Conservation (phyloP, 768 basidiomycete genomes). For the Pisolithus marmoratus region DNA sequence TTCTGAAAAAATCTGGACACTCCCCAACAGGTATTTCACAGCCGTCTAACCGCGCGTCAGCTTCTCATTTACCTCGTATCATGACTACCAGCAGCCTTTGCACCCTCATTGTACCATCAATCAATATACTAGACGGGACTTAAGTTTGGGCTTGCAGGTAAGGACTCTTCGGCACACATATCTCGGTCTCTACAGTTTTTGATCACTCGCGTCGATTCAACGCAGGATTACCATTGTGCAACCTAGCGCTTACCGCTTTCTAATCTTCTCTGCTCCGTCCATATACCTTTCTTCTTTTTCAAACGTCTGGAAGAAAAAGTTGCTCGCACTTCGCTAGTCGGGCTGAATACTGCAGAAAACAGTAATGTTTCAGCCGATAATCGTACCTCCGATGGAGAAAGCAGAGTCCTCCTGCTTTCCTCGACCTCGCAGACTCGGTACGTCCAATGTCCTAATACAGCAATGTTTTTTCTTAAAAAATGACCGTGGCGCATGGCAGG, state of each 20-base stretch:
- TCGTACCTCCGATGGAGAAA: constrained; percentile 65
- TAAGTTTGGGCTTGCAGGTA: constrained; percentile 69
- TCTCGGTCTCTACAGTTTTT: constrained; percentile 14
- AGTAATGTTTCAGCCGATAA: constrained; percentile 70
- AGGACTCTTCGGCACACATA: constrained; percentile 13
- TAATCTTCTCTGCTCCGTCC: constrained; percentile 43
- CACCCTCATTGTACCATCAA: constrained; percentile 77
- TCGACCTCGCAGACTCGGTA: constrained; percentile 92
- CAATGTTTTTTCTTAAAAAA: constrained; percentile 6
- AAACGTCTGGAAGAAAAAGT: constrained; percentile 48
- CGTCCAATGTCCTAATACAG: constrained; percentile 26
- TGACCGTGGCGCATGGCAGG: constrained; percentile 35
- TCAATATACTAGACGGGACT: constrained; percentile 66
- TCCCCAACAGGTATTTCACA: constrained; percentile 39
- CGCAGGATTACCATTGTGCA: constrained; percentile 61
- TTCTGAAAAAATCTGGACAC: constrained; percentile 25
- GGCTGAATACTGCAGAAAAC: constrained; percentile 72
- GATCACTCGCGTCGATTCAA: constrained; percentile 17
- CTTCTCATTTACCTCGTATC: constrained; percentile 18
- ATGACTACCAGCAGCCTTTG: constrained; percentile 31
- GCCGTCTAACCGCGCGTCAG: constrained; percentile 9
- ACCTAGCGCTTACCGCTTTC: constrained; percentile 51
- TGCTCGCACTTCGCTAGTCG: constrained; percentile 36
- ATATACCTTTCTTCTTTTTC: constrained; percentile 53
- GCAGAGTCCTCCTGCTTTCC: constrained; percentile 86